Conservation (phyloP, 768 basidiomycete genomes). For the Leccinum sublutescens region DNA sequence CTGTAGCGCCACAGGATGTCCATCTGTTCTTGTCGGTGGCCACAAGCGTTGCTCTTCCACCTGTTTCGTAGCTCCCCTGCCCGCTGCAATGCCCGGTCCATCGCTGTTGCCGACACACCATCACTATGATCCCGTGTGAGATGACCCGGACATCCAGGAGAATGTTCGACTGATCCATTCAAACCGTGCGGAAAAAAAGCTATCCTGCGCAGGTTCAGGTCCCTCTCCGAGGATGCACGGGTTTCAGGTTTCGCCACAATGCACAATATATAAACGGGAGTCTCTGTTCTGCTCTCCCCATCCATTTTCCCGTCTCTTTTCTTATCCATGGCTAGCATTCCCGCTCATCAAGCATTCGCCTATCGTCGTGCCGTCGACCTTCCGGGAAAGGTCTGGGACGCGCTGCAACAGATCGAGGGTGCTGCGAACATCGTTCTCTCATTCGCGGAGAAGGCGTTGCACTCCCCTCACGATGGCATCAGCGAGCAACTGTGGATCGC, state of each 20-base stretch:
- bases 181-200: background rate
- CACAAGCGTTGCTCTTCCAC: background rate
- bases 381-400: constrained; percentile 26
- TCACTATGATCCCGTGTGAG: background rate
- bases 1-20: constrained; percentile 4
- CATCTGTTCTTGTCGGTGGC: constrained; percentile 8
- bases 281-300: background rate
- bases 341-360: background rate
- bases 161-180: constrained; percentile 6
- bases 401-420: constrained; percentile 29
- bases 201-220: background rate
- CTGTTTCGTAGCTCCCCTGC: background rate
- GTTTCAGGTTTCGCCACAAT: background rate
- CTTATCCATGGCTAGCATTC: constrained; percentile 17
- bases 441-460: constrained; percentile 33
- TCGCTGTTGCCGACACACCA: background rate
- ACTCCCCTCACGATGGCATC: background rate
- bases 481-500: constrained; percentile 33
- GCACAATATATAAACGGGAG: constrained; percentile 6
- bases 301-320: constrained; percentile 2
- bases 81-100: background rate
- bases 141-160: too few species aligned
- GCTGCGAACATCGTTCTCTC: constrained; percentile 43
- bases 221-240: background rate
- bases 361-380: constrained; percentile 18